A percentile compares a stretch with the other conserved stretches of the same genome.
Conservation (phyloP, 208 protist genomes). For the Trichomonas gallinae region DNA sequence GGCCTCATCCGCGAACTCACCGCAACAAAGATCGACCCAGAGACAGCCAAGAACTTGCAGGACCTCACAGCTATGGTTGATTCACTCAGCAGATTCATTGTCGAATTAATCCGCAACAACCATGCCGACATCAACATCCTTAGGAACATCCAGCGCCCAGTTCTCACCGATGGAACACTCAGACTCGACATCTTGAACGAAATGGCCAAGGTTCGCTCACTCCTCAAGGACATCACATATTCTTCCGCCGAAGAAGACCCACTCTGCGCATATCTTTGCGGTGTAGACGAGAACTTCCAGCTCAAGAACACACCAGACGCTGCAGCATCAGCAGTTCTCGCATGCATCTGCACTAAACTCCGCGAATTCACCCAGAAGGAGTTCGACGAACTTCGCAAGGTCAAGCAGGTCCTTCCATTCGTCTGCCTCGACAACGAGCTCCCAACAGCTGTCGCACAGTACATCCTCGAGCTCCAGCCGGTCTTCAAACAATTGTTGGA, state of each 20-base stretch:
- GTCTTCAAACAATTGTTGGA: not conserved
- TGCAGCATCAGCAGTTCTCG: not conserved
- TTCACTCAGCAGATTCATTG: not conserved
- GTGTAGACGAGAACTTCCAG: not conserved
- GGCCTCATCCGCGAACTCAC: not conserved
- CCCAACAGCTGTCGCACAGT: not conserved
- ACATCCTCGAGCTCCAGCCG: not conserved
- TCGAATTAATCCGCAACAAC: not conserved
- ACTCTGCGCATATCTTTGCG: not conserved
- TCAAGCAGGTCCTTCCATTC: not conserved
- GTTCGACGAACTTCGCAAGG: not conserved
- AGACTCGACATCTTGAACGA: not conserved
- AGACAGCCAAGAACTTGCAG: not conserved
- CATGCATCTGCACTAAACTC: not conserved
- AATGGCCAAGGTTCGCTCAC: not conserved
- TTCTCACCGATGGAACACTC: not conserved
- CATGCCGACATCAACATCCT: not conserved
- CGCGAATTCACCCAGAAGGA: not conserved
- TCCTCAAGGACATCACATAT: not conserved
- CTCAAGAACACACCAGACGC: not conserved
- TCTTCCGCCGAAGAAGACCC: not conserved
- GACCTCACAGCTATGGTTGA: not conserved
- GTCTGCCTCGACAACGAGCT: not conserved
- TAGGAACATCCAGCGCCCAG: not conserved
- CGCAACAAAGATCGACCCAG: not conserved